Conservation (phyloP, 2,329 filamentous ascomycete species). For the Bipolaris cookei region DNA sequence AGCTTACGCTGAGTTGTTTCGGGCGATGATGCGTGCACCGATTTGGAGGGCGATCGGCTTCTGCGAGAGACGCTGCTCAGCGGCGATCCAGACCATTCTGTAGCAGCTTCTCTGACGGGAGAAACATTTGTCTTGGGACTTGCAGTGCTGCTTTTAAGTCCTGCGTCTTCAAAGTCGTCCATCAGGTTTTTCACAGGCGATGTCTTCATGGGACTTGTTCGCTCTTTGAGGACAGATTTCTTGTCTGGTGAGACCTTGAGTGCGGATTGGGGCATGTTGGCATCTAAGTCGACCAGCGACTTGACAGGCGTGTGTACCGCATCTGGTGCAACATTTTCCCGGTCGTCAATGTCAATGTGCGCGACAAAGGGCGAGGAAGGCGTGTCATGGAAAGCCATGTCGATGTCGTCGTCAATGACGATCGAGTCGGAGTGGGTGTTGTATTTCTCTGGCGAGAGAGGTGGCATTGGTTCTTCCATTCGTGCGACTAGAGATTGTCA, state of each 20-base stretch:
- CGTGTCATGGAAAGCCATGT: conserved; percentile 50
- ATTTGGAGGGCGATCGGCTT: conserved; percentile 39
- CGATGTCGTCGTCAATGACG: conserved; percentile 39
- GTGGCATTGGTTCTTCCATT: conserved; percentile 44
- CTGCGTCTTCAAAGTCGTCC: conserved; percentile 35
- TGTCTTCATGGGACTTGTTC: conserved; percentile 40
- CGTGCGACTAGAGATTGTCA: conserved; percentile 14
- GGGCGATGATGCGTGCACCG: conserved; percentile 32
- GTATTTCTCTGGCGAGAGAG: conserved; percentile 40
- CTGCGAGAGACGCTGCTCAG: conserved; percentile 36
- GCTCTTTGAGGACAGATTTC: conserved; percentile 34
- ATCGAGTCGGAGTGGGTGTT: conserved; percentile 32
- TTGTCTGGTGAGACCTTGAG: conserved; percentile 45
- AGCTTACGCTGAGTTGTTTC: conserved; percentile 24
- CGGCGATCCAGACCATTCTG: conserved; percentile 35
- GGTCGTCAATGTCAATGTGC: conserved; percentile 50
- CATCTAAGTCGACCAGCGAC: conserved; percentile 28
- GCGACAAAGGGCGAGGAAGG: conserved; percentile 58
- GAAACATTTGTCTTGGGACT: conserved; percentile 37
- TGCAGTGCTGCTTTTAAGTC: conserved; percentile 6
- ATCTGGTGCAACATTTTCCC: conserved; percentile 46
- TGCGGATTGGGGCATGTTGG: conserved; percentile 39
- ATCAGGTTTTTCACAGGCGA: conserved; percentile 39
- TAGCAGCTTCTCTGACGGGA: conserved; percentile 30
- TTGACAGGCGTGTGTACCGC: conserved; percentile 35